These are phyloP conservation scores for Lipomyces spencermartinsiae DNA, from an alignment of 805 yeast species.

Conservation along the genomic window DNA sequence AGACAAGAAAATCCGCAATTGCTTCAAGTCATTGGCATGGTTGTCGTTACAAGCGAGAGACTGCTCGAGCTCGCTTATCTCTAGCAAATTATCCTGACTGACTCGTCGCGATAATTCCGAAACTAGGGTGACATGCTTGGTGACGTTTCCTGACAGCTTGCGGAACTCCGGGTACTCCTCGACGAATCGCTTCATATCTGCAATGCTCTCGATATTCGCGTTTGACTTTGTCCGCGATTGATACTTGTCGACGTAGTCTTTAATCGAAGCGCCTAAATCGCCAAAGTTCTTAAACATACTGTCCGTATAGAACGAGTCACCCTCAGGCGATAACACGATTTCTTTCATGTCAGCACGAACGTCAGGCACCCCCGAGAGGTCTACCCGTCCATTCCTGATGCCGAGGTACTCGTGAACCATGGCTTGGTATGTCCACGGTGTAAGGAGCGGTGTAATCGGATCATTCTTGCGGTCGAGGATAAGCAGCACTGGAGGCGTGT, in stretches of 20 bases:
- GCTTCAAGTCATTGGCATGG: slow-evolving; percentile 61
- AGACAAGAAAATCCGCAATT: slow-evolving; percentile 61
- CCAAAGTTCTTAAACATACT: slow-evolving; percentile 93
- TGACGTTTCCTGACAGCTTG: slow-evolving; percentile 82
- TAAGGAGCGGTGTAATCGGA: slow-evolving; percentile 88
- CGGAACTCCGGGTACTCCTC: slow-evolving; percentile 95
- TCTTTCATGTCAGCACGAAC: slow-evolving; percentile 64
- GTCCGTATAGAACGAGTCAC: slow-evolving; percentile 78
- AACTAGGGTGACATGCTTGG: slow-evolving; percentile 90
- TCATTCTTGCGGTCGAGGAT: slow-evolving; percentile 85
- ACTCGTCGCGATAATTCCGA: slow-evolving; percentile 83
- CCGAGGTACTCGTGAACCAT: slow-evolving; percentile 95
- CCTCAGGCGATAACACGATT: slow-evolving; percentile 68
- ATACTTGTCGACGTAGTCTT: slow-evolving; percentile 81
- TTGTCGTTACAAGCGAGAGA: slow-evolving; percentile 71
- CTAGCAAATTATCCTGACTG: slow-evolving; percentile 68
- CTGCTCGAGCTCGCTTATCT: slow-evolving; percentile 89
- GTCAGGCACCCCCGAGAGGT: slow-evolving; percentile 61
- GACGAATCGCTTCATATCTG: slow-evolving; percentile 88
- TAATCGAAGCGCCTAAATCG: slow-evolving; percentile 87
- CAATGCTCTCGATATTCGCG: slow-evolving; percentile 73
- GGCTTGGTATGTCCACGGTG: slow-evolving; percentile 98
- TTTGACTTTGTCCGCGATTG: slow-evolving; percentile 79
- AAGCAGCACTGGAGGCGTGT: slow-evolving; percentile 74
- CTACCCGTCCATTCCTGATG: slow-evolving; percentile 79